Percentiles rank a stretch among this genome's conserved stretches.
These are phyloP conservation scores for Chaetomium strumarium DNA, from an alignment of 2,329 filamentous ascomycete species.

Conservation along the genomic window DNA sequence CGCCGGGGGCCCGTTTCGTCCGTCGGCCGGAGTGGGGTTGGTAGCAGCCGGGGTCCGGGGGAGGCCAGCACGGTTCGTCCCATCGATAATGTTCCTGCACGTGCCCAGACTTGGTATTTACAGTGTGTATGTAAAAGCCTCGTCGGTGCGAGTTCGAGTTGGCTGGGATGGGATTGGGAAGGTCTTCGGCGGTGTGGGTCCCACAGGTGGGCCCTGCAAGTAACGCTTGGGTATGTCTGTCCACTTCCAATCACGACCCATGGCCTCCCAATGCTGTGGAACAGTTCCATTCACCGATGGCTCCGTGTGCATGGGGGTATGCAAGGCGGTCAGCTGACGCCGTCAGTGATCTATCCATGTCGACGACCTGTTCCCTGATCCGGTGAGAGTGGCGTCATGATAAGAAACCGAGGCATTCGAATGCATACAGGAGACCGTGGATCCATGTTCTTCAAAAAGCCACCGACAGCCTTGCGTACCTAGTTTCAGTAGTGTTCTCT, in stretches of 20 bases:
- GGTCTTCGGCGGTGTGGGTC: slow-evolving; percentile 1
- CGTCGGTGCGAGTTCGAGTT: slow-evolving; percentile 1
- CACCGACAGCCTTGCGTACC: neutral
- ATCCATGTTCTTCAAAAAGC: neutral
- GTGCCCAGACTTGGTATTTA: neutral
- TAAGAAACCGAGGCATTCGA: slow-evolving; percentile 10
- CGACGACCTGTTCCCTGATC: slow-evolving; percentile 4
- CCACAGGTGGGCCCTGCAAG: neutral
- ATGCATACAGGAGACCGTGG: neutral
- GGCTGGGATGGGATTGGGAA: neutral
- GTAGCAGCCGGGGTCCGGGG: slow-evolving; percentile 1
- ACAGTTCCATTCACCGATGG: slow-evolving; percentile 20
- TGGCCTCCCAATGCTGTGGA: slow-evolving; percentile 1
- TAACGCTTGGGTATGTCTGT: neutral
- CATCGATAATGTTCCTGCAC: neutral
- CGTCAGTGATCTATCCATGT: slow-evolving; percentile 11
- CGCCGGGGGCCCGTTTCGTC: neutral
- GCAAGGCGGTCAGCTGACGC: slow-evolving; percentile 27
- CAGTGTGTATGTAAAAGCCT: no score
- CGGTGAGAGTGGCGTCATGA: slow-evolving; percentile 10
- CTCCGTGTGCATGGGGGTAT: slow-evolving; percentile 17
- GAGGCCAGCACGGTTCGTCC: neutral
- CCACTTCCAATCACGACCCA: slow-evolving; percentile 5
- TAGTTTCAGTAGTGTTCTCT: neutral
- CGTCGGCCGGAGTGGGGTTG: slow-evolving; percentile 9